Evolutionary conservation across 2,329 filamentous ascomycete genomes (phyloP), one percentile per base, ranked within the genome.

Genomic region (Macrophomina phaseolina): DNA sequence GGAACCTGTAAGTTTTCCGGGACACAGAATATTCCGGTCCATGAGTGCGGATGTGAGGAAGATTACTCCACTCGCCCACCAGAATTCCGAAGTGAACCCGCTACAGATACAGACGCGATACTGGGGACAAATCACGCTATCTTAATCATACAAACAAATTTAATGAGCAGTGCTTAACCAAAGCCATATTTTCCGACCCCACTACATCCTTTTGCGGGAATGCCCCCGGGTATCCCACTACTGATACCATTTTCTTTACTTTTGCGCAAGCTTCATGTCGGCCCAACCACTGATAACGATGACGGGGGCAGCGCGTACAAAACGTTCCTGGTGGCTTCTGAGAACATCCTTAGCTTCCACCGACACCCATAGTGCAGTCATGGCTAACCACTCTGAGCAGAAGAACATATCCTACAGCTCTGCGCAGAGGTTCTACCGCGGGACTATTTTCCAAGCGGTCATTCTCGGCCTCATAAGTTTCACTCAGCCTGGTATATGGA

Each of bases 401-500:
- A 56, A 56, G 11, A 23, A 4, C 2, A 2, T 7, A 4, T 14
- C n/a, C 12, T 8, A 9, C 18, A n/a, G 36, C 18, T 18, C 34
- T 2, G 36, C 18, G 18, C 30, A 38, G n/a, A 32, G 69, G 45
- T 73, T 71, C 69, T 84, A 81, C 69, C 79, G 82, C 16, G 81
- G 80, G 51, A 82, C 82, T 4, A 71, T 83, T 0, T 83, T 81
- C 73, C 81, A 83, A 67, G 81, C 81, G 60, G 79, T 83, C 46
- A 66, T 83, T 18, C 79, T 83, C 4, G 82, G 82, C 23, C 68
- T 80, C 55, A 79, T 79, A 23, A 79, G 78, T 4, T 83, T 84
- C 70, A 81, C 80, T 1, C 80, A 82, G 48, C 81, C 81, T 0
- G 82, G 81, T 2, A 81, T 84, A 28, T 84, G 81, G 81, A 83